Evolutionary conservation across 257 asterid genomes (phyloP), one percentile per base, ranked within the genome.

Genomic region (Hygrophila difformis): DNA sequence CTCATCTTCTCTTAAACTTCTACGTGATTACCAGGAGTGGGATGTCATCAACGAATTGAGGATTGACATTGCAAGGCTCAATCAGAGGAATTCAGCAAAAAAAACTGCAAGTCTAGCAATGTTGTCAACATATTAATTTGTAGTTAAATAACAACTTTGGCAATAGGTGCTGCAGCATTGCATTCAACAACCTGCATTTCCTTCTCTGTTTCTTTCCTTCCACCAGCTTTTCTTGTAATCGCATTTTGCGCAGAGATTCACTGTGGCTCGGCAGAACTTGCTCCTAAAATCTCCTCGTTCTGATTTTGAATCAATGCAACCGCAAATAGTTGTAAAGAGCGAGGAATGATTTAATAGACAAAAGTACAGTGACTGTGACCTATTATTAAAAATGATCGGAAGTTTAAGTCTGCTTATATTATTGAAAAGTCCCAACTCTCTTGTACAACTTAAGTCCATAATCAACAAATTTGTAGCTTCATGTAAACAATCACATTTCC

Each of bases 201-300:
- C 67, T 76, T 89, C 58, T 72, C 88, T 41, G 72, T 68, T 60
- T 70, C 96, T 61, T 75, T 89, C 77, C 58, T 82, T 56, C 98
- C 98, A 55, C 98, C 98, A 5, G 96, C 93, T 68, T 82, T 89
- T 72, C 98, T 75, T 47, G 94, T 85, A 34, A 82, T 53, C 53
- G 45, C 19, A 72, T 89, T 89, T 52, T 82, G 94, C 36, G 93
- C 59, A 45, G 60, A 34, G 39, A 60, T n/a, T 4, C 88, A 77
- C 36, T 77, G 96, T 9, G 80, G 77, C 50, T 78, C 93, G 19
- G 39, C 55, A 55, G 86, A 70, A 68, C 76, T 78, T 49, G 51
- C 36, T 53, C 67, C 77, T 14, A 69, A 59, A 59, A 78, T 57
- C 38, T 66, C 81, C 50, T 71, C 78, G 48, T 85, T 94, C 98